Base-by-base conservation (phyloP, 1,284 basidiomycete genomes). In the Cerioporus squamosus region DNA sequence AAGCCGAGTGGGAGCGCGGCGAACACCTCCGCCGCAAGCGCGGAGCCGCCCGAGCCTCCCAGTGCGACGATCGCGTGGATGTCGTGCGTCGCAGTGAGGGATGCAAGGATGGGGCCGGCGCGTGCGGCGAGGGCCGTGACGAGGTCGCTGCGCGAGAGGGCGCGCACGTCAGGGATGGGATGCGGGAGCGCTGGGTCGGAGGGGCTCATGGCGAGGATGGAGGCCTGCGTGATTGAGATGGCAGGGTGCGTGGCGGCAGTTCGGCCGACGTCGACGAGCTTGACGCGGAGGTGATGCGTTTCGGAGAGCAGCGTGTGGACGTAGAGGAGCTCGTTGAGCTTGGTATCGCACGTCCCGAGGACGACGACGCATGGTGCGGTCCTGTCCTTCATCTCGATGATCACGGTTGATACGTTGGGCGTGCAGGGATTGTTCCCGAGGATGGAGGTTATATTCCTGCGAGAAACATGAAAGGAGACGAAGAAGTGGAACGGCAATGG, bases 341-440 rank as follows among this genome's bases (percentile, higher is more conserved):
- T 68, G 7, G 67, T 68, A 48, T 68, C 67, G 62, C 67, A 68
- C 4, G 67, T 68, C 15, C 67, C 67, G n/a, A 68, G 57, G 36
- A 66, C 36, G 7, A 54, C 62, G 26, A 68, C 56, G 44, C 58
- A 60, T 14, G 53, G 57, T 3, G 53, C 12, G 5, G 33, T 15
- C 8, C 33, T 36, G 33, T 36, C 33, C 12, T 6, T 36, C 33
- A 36, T 36, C 12, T 3, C 33, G 33, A 12, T 36, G 33, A 36
- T 36, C 8, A 3, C 14, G 10, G 9, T 3, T 36, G 33, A 2
- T 4, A 1, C 1, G 1, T 15, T 36, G 6, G 10, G 6, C 14
- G 33, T 36, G 33, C 14, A 12, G 9, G 6, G 1, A 10, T 10
- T 6, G 33, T 10, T 36, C 33, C 10, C 3, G 33, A 36, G 3